Percentiles rank a stretch among this genome's conserved stretches.
phyloP scores from a whole-genome alignment of 257 asterid genomes.

The Solanum chiquidenum region DNA sequence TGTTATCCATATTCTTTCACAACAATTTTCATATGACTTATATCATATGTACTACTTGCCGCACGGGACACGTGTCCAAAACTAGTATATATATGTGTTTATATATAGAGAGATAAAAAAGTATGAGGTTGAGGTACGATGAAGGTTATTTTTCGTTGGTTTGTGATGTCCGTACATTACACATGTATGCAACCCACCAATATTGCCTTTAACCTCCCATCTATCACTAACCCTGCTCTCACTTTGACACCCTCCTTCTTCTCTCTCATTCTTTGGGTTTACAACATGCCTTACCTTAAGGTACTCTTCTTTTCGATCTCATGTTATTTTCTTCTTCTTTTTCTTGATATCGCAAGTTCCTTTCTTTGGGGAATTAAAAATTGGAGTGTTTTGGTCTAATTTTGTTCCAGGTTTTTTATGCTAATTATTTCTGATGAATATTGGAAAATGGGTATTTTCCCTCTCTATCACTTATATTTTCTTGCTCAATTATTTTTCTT shows the following conservation, averaged over 20 bases:
- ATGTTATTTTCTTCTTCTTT: background rate
- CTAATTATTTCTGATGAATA: background rate
- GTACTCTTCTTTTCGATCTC: background rate
- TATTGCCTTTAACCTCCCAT: background rate
- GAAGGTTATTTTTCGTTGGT: background rate
- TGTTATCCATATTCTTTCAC: background rate
- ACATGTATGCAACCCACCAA: background rate
- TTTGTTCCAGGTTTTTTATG: background rate
- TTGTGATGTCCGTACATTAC: background rate
- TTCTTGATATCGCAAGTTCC: background rate
- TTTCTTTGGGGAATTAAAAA: background rate
- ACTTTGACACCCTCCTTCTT: background rate
- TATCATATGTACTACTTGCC: background rate
- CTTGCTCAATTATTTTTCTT: background rate
- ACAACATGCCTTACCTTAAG: background rate
- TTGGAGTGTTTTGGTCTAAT: background rate
- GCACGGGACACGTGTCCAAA: background rate
- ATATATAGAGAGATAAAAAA: no score
- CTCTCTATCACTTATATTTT: background rate
- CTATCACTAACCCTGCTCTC: background rate
- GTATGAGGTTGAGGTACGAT: background rate
- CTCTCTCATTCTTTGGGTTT: background rate
- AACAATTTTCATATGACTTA: background rate
- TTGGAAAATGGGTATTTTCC: background rate
- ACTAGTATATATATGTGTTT: no score